Conservation (phyloP, 129 eudicot genomes). For the Centella asiatica region DNA sequence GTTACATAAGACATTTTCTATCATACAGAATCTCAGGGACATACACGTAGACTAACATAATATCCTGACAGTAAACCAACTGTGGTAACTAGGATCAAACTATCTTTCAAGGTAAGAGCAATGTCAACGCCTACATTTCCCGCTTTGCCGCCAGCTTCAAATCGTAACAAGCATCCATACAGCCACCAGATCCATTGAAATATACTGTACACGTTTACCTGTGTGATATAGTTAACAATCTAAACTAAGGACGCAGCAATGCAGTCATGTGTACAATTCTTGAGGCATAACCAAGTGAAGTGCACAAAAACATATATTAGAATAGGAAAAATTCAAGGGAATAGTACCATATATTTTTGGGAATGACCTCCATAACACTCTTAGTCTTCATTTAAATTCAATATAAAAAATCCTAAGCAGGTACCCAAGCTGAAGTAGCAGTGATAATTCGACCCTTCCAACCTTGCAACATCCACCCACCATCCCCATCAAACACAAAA, state of each 20-base stretch:
- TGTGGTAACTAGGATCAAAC: neutral
- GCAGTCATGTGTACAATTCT: no score
- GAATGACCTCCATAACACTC: neutral
- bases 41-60: neutral
- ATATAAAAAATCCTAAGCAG: neutral
- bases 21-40: no score
- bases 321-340: neutral
- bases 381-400: neutral
- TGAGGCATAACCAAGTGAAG: no score
- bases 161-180: neutral
- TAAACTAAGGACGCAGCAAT: no score
- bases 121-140: neutral
- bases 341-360: neutral
- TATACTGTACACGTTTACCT: no score
- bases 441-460: constrained; percentile 53
- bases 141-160: neutral
- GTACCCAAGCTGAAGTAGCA: constrained; percentile 25
- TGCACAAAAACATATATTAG: no score
- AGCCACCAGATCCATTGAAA: neutral
- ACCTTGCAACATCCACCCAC: constrained; percentile 40
- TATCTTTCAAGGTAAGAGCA: neutral
- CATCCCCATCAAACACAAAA: constrained; percentile 35
- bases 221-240: no score
- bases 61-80: neutral
- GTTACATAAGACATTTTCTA: no score